Base-by-base conservation (phyloP, 352 stramenopile species). In the Phytophthora ramorum region DNA sequence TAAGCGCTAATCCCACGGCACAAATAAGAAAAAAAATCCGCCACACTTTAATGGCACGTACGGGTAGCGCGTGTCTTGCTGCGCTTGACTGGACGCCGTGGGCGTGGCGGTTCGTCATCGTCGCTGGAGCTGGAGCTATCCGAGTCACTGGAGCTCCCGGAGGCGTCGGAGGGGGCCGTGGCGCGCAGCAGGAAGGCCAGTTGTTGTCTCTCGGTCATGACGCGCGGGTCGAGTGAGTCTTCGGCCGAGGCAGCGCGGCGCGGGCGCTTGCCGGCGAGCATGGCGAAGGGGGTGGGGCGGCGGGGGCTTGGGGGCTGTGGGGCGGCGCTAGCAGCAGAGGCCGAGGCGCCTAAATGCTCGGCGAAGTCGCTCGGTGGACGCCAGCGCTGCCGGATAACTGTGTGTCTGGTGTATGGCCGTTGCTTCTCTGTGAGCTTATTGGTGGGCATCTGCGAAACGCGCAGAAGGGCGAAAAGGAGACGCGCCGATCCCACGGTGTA, bases 141-240 rank as follows among this genome's bases (percentile, higher is more conserved):
- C 8, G 52, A 69, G 49, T 46, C 65, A 22, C 64, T 71, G 32
- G 67, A 71, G 53, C 69, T 73, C 45, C 49, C 37, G 20, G 73
- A 75, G 32, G 63, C 72, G 40, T 81, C 76, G 13, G 81, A 86
- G 34, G 81, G 82, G 20, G 87, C 87, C 3, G 87, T 93, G 48
- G 79, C 83, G 17, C 87, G 85, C 66, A 95, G 63, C 20, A 95
- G 61, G 63, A 95, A 95, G 55, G 87, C 87, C 47, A 95, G 67
- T 61, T 95, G 87, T 59, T 95, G 87, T 20, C 87, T 79, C 69
- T 95, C 87, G 0, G 87, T 95, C 87, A 95, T 95, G 38, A 91
- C 73, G 30, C 79, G 85, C 54, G 81, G 83, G 64, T 93, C 70
- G 52, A 72, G 54, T 20, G 60, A 62, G 52, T 76, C 63, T 66